Conservation (phyloP, 257 asterid genomes). For the Craterostigma plantagineum region DNA sequence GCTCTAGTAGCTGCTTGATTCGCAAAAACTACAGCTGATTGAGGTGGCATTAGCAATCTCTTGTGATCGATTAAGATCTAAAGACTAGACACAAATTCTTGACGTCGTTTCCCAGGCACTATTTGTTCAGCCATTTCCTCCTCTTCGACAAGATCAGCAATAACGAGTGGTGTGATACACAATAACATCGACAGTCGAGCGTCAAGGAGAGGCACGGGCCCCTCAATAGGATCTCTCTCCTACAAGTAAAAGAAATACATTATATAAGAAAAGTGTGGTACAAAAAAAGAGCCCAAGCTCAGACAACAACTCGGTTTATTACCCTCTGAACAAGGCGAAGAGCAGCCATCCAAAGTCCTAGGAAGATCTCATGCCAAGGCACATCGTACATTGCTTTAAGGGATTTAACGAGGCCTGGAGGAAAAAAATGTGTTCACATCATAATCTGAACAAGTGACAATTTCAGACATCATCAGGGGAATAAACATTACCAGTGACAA, state of each 20-base stretch:
- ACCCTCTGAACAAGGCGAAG: conserved; percentile 93
- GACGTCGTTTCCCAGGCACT: conserved; percentile 30
- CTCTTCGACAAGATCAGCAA: conserved; percentile 85
- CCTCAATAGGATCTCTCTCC: conserved; percentile 98
- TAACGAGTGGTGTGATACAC: conserved; percentile 74
- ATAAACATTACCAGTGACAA: conserved; percentile 49
- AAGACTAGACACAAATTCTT: conserved; percentile 54
- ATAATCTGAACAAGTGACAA: neutral
- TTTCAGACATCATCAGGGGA: neutral
- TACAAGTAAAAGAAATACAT: conserved; percentile 11
- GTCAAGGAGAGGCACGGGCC: conserved; percentile 90
- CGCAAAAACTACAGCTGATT: conserved; percentile 49
- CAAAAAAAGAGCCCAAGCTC: neutral
- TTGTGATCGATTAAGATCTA: conserved; percentile 54
- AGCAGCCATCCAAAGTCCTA: conserved; percentile 98
- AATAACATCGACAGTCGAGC: conserved; percentile 82
- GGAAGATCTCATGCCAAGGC: conserved; percentile 77
- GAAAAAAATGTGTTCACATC: neutral
- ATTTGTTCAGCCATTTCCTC: conserved; percentile 34
- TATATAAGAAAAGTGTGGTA: neutral
- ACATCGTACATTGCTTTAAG: conserved; percentile 76
- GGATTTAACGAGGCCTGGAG: conserved; percentile 71
- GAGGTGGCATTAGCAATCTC: conserved; percentile 71
- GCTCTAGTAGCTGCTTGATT: conserved; percentile 93
- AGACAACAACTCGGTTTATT: conserved; percentile 12